Base-by-base conservation (phyloP, 352 stramenopile genomes). In the Phytophthora parvispora region DNA sequence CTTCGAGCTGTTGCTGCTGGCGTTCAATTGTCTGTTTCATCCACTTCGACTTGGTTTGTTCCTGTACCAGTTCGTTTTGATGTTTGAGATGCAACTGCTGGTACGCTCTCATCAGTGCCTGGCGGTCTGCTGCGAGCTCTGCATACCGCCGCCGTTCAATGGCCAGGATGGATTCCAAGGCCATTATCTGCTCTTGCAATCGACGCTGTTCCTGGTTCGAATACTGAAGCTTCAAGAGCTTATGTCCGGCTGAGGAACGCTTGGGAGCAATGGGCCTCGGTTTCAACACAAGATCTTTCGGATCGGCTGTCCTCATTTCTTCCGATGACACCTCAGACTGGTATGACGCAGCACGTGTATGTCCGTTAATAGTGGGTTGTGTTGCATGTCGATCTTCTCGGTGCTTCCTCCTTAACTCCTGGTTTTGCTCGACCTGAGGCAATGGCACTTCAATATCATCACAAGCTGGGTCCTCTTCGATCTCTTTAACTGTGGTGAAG, bases 61-160 rank as follows among this genome's bases (percentile, higher is more conserved):
- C 69, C 42, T 84, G 69, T 9, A 93, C 72, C 8, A 64, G 10
- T n/a, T 72, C 60, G n/a, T 75, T 70, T 51, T 93, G 83, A 40
- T 80, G 80, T 34, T 84, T 82, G 2, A 79, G 60, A 18, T 85
- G 72, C 24, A 85, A 31, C 29, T 82, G 67, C 54, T 85, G 74
- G 32, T 77, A 76, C 5, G 74, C 75, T 20, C 65, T 66, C 52
- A 76, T 64, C 20, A 78, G 60, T 7, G 69, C 42, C 48, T 78
- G 74, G 15, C 74, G 72, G 28, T 84, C 64, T 12, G 58, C 57
- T 16, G 43, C 69, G 9, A 84, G 57, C 4, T 72, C 64, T 2
- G 63, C 56, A 47, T 75, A 80, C 13, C 78, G 75, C 27, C 62
- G 64, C 42, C 74, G 51, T 22, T 83, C 74, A 13, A 84, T 62